phyloP scores from a whole-genome alignment of 768 basidiomycete species.

The Rickenella mellea region DNA sequence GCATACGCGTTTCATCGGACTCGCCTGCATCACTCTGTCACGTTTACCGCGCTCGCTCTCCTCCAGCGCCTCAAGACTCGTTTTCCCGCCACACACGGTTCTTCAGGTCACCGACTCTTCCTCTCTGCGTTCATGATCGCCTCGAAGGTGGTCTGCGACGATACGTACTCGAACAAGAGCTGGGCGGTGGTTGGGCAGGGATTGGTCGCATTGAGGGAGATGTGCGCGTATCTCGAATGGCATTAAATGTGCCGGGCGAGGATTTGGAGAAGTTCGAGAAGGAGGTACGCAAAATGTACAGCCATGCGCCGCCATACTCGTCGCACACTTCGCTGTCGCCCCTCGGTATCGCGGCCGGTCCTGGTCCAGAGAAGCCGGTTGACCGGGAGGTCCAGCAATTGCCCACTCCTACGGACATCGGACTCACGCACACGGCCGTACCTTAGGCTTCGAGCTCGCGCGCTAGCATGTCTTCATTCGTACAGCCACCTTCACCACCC shows the following conservation, averaged over 20 bases:
- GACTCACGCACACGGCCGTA: no score
- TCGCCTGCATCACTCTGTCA: conserved; percentile 48
- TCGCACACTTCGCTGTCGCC: no score
- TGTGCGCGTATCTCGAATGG: conserved; percentile 93
- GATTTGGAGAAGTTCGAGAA: not conserved
- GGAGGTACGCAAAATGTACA: not conserved
- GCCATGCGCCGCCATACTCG: not conserved
- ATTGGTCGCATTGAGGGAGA: conserved; percentile 78
- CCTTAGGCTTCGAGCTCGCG: no score
- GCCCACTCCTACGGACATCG: not conserved
- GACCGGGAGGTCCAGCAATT: not conserved
- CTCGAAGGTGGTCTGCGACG: conserved; percentile 88
- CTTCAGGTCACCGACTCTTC: conserved; percentile 83
- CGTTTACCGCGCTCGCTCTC: conserved; percentile 54
- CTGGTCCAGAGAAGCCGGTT: no score
- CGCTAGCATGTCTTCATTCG: no score
- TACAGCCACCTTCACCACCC: no score
- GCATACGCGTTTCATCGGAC: conserved; percentile 45
- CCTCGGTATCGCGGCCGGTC: no score
- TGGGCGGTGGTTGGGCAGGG: conserved; percentile 88
- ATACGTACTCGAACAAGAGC: conserved; percentile 88
- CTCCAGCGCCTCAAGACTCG: conserved; percentile 81
- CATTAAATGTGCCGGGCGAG: conserved; percentile 48
- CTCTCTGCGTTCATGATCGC: conserved; percentile 92
- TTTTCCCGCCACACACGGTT: conserved; percentile 87